Percentiles rank a stretch among this genome's conserved stretches.
These are phyloP conservation scores for Sugiyamaella valdiviana DNA, from an alignment of 805 yeast genomes.

Conservation along the genomic window DNA sequence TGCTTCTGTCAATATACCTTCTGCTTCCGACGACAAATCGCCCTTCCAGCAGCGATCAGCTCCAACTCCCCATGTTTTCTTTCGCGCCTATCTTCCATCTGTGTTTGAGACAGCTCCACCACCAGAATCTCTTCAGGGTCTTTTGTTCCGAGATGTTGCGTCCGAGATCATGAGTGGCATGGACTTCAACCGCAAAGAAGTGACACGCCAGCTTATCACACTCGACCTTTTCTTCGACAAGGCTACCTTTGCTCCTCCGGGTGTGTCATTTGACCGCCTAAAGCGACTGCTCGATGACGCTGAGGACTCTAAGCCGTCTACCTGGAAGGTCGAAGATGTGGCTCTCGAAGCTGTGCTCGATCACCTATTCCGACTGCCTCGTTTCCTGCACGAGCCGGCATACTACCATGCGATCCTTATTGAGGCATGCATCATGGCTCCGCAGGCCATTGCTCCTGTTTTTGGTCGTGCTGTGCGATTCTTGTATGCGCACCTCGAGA, in stretches of 20 bases:
- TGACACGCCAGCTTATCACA: conserved; percentile 72
- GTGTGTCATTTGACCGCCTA: conserved; percentile 70
- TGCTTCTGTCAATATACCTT: conserved; percentile 33
- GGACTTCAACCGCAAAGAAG: conserved; percentile 85
- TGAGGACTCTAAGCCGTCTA: conserved; percentile 38
- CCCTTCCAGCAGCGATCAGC: neutral
- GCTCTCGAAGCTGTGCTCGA: conserved; percentile 77
- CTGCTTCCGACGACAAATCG: conserved; percentile 1
- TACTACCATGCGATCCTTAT: conserved; percentile 82
- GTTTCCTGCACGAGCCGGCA: conserved; percentile 56
- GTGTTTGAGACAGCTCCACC: conserved; percentile 63
- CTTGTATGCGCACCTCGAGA: conserved; percentile 60
- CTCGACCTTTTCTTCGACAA: conserved; percentile 66
- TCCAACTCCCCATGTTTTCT: conserved; percentile 46
- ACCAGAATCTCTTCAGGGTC: conserved; percentile 44
- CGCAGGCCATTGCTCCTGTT: conserved; percentile 84
- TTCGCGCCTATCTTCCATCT: conserved; percentile 48
- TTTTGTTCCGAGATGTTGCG: conserved; percentile 67
- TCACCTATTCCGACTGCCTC: conserved; percentile 69
- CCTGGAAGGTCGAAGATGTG: conserved; percentile 88
- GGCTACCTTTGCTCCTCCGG: conserved; percentile 62
- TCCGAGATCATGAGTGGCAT: conserved; percentile 69
- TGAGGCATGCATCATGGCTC: conserved; percentile 78
- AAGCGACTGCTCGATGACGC: conserved; percentile 28
- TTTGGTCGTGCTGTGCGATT: conserved; percentile 87